Conservation (phyloP, 192 early-diverging fungal species). For the Anaeromyces robustus region DNA sequence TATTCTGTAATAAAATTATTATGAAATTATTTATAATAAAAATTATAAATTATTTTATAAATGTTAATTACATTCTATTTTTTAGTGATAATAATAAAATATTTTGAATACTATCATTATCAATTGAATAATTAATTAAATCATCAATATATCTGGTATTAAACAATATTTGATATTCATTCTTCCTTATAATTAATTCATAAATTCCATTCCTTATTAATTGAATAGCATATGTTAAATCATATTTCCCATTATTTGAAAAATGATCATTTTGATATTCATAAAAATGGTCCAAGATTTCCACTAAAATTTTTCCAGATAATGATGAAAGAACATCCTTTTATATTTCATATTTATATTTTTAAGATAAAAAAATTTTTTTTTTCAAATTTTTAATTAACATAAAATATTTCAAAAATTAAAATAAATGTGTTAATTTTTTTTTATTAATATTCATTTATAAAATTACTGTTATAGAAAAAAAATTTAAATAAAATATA, state of each 20-base stretch:
- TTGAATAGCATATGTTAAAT: neutral
- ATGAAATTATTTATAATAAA: no score
- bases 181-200: neutral
- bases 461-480: no score
- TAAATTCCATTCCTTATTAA: neutral
- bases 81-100: neutral
- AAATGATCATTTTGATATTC: neutral
- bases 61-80: neutral
- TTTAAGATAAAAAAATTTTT: no score
- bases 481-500: no score
- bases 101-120: neutral
- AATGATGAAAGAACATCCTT: neutral
- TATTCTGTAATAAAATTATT: no score
- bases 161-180: neutral
- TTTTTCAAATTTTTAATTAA: no score
- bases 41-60: no score
- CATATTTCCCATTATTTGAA: neutral
- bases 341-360: no score
- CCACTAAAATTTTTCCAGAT: neutral
- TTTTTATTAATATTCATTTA: no score
- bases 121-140: neutral
- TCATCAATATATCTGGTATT: neutral
- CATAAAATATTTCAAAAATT: no score
- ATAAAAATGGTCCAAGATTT: neutral
- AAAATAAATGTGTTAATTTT: no score